Base-by-base conservation (phyloP, 495 filamentous ascomycete species). In the Xylaria curta region DNA sequence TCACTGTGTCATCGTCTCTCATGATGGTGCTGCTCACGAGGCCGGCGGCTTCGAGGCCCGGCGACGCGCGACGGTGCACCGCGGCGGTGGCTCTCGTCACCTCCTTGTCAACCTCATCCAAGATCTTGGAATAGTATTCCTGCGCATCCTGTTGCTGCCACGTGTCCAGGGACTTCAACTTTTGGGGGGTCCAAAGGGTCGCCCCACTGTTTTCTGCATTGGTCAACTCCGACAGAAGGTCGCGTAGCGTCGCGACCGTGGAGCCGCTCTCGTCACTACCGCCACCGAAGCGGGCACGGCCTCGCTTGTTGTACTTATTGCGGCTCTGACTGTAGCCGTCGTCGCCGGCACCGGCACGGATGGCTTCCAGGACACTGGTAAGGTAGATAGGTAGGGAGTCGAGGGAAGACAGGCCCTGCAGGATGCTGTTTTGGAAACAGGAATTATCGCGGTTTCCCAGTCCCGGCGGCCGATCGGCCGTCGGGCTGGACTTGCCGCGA, bases 81-180 rank as follows among this genome's bases (percentile, higher is more conserved):
- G 72, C 71, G 8, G 84, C 78, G 26, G 84, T 78, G 26, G 83
- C 86, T 61, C 85, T 85, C 21, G 82, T 79, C 33, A 92, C 83
- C 73, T 97, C 94, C 74, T 91, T 91, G 74, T 98, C 94, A 54
- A 99, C 82, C 72, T 95, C 90, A 63, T 95, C 93, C 67, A 97
- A 84, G 31, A 99, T 82, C 75, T 95, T 97, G 21, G 94, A 94
- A 68, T 93, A 97, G 78, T 97, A 99, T 79, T 99, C 97, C 80
- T 99, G 97, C 6, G 97, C 97, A 83, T 99, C 97, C 77, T 99
- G 97, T 76, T 99, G 97, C 79, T 97, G 91, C 91, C 92, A 96
- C 59, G 91, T 95, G 77, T 90, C 94, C 90, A 98, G 94, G 15
- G 88, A 92, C 77, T 96, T 96, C 17, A 98, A 78, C 68, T 90